Conservation (phyloP, 169 alveolate genomes). For the Plasmodium reichenowi region DNA sequence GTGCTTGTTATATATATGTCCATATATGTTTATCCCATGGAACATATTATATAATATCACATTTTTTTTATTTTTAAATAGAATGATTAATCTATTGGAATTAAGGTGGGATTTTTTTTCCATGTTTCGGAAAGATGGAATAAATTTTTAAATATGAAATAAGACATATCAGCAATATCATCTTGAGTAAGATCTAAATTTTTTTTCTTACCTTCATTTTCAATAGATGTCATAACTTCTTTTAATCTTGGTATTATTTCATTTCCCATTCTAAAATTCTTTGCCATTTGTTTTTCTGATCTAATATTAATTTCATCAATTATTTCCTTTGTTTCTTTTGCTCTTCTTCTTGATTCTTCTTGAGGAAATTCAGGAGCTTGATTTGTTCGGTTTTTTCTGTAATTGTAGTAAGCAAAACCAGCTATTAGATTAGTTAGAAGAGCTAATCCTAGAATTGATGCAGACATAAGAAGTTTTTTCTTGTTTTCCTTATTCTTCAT, state of each 20-base stretch:
- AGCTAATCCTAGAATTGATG: slow-evolving; percentile 21
- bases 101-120: slow-evolving; percentile 31
- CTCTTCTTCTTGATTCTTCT: background rate
- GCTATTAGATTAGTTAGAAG: slow-evolving; percentile 16
- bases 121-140: slow-evolving; percentile 20
- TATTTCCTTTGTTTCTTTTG: slow-evolving; percentile 6
- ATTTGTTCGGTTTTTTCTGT: slow-evolving; percentile 1
- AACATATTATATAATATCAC: too few relatives aligned
- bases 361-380: background rate
- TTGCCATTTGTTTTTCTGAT: slow-evolving; percentile 33
- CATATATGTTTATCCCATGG: too few relatives aligned
- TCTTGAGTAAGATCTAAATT: slow-evolving; percentile 5
- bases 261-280: background rate
- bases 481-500: slow-evolving; percentile 19
- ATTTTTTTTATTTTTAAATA: too few relatives aligned
- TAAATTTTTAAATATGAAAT: slow-evolving; percentile 28
- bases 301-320: background rate
- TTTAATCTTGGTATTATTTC: slow-evolving; percentile 11
- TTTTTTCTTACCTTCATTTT: slow-evolving; percentile 36
- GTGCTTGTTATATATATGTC: too few relatives aligned
- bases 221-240: slow-evolving; percentile 12
- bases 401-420: slow-evolving; percentile 27
- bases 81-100: slow-evolving; percentile 1
- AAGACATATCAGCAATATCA: slow-evolving; percentile 36
- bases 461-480: slow-evolving; percentile 19